Evolutionary conservation across 1,139 yeast genomes (phyloP).

Genomic region (Geotrichum aggregatum): DNA sequence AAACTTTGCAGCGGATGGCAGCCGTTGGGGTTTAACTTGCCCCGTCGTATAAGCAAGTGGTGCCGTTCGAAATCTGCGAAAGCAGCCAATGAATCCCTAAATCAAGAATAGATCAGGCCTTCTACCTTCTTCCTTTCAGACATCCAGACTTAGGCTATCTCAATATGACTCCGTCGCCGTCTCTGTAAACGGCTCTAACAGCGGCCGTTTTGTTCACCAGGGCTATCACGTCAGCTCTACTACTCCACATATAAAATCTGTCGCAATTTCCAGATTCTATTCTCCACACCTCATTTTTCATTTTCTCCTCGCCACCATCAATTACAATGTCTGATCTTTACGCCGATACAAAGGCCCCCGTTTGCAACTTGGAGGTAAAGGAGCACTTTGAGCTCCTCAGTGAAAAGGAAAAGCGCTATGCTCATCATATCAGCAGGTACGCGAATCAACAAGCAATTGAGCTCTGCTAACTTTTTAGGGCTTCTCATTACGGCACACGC

Average conservation of each 20-base stretch:
- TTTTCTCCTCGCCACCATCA: not conserved
- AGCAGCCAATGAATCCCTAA: no score
- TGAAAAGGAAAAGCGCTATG: conserved; percentile 59
- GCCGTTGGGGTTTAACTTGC: not conserved
- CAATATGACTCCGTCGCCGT: not conserved
- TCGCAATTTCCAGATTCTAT: conserved; percentile 1
- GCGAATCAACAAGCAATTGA: not conserved
- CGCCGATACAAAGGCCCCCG: conserved; percentile 51
- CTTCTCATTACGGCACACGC: conserved; percentile 77
- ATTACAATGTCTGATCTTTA: conserved; percentile 10
- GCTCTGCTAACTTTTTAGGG: conserved; percentile 47
- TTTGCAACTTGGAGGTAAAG: conserved; percentile 34
- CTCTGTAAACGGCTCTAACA: not conserved
- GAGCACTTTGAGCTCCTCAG: conserved; percentile 49
- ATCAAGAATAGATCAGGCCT: no score
- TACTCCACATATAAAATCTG: not conserved
- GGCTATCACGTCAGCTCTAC: conserved; percentile 9
- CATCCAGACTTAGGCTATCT: not conserved
- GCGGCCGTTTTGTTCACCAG: not conserved
- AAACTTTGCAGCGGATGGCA: no score
- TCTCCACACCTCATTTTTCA: not conserved
- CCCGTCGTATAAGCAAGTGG: not conserved
- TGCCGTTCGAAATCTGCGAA: not conserved
- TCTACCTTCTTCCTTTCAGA: not conserved
- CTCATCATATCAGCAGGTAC: conserved; percentile 55